These are phyloP conservation scores for Cladobotryum protrusum DNA, from an alignment of 2,329 filamentous ascomycete genomes.

Conservation along the genomic window DNA sequence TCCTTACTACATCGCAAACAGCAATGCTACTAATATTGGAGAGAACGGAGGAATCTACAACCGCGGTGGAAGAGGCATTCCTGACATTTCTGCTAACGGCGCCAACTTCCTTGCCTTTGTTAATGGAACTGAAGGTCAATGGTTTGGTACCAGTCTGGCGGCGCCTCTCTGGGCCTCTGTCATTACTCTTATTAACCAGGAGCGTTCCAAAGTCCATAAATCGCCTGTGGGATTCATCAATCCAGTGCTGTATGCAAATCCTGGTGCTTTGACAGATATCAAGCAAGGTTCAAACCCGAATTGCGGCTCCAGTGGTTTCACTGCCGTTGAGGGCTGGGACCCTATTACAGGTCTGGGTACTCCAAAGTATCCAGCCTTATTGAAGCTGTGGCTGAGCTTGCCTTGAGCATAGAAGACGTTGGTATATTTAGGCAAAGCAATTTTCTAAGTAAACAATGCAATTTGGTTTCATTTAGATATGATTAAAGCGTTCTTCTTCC, in stretches of 20 bases:
- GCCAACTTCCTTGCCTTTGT: conserved; percentile 38
- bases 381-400: conserved; percentile 9
- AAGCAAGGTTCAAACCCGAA: conserved; percentile 32
- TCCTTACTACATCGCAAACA: conserved; percentile 18
- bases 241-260: conserved; percentile 30
- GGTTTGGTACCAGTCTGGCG: conserved; percentile 16
- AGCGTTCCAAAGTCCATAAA: conserved; percentile 24
- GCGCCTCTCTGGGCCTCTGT: conserved; percentile 17
- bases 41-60: conserved; percentile 26
- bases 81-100: conserved; percentile 37
- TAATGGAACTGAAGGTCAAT: neutral
- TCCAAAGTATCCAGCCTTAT: conserved; percentile 10
- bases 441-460: no score
- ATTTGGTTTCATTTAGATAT: no score
- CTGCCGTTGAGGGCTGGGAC: conserved; percentile 13
- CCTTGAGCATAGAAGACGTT: neutral
- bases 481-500: no score
- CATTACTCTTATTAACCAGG: conserved; percentile 18
- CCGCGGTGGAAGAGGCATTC: conserved; percentile 30
- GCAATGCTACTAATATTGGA: conserved; percentile 31
- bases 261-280: conserved; percentile 33
- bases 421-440: no score
- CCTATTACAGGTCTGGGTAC: conserved; percentile 12
- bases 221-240: conserved; percentile 35
- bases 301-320: conserved; percentile 22